Evolutionary conservation across 805 yeast genomes (phyloP).

Genomic region (Kurtzmaniella fragi): DNA sequence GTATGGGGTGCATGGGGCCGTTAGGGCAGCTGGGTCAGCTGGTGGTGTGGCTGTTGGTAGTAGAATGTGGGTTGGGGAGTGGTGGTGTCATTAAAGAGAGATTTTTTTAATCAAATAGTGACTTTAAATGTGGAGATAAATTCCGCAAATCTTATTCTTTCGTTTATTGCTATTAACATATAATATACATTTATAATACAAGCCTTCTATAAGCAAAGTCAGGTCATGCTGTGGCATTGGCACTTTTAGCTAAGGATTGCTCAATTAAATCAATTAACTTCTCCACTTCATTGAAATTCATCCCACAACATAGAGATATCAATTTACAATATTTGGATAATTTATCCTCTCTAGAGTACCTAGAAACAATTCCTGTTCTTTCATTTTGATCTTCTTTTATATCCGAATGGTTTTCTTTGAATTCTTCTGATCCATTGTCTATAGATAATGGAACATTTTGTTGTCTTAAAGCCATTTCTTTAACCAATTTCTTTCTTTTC

Average conservation of each 20-base stretch:
- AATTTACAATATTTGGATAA: constrained; percentile 36
- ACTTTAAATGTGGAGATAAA: too few relatives aligned
- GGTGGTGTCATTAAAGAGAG: too few relatives aligned
- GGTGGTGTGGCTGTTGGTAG: too few relatives aligned
- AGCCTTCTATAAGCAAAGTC: constrained; percentile 1
- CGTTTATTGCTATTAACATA: too few relatives aligned
- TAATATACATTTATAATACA: constrained; percentile 1
- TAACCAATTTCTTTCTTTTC: constrained; percentile 13
- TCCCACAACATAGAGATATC: constrained; percentile 39
- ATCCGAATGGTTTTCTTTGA: constrained; percentile 11
- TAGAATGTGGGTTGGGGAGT: too few relatives aligned
- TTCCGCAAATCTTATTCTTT: too few relatives aligned
- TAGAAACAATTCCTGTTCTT: constrained; percentile 11
- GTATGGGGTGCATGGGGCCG: too few relatives aligned
- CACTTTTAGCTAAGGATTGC: constrained; percentile 27
- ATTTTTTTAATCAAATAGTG: too few relatives aligned
- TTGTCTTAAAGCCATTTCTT: constrained; percentile 11
- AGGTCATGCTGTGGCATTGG: neutral
- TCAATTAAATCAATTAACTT: constrained; percentile 39
- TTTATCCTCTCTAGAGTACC: constrained; percentile 26
- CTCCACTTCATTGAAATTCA: constrained; percentile 36
- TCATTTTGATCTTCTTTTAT: constrained; percentile 1
- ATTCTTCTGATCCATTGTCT: constrained; percentile 9
- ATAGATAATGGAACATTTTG: constrained; percentile 15
- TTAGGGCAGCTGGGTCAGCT: too few relatives aligned